phyloP scores from a whole-genome alignment of 2,329 filamentous ascomycete species.

The Penicillium freii region DNA sequence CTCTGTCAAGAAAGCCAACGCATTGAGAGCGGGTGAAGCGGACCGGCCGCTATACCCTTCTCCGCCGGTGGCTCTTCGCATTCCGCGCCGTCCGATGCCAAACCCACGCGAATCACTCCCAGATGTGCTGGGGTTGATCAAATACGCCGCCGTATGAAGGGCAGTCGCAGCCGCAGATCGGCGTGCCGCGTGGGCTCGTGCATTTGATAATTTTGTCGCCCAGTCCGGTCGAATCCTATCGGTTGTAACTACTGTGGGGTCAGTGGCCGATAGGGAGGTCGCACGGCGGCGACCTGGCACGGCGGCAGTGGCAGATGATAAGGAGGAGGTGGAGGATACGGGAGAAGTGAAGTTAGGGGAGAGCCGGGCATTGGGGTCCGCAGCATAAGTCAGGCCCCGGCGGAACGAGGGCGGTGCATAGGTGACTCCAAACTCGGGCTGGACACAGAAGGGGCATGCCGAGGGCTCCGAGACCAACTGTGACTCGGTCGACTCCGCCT shows the following conservation, averaged over 20 bases:
- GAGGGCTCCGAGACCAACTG: constrained; percentile 87
- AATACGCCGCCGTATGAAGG: constrained; percentile 88
- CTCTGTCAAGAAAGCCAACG: constrained; percentile 49
- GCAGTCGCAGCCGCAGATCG: constrained; percentile 91
- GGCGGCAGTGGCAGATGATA: constrained; percentile 58
- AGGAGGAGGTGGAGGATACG: constrained; percentile 81
- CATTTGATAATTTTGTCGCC: constrained; percentile 82
- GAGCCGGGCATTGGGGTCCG: constrained; percentile 50
- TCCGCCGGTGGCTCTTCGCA: constrained; percentile 39
- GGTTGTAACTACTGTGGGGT: constrained; percentile 84
- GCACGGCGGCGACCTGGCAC: constrained; percentile 54
- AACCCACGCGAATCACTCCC: constrained; percentile 52
- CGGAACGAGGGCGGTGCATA: constrained; percentile 88
- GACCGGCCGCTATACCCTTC: constrained; percentile 36
- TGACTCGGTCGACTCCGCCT: constrained; percentile 48
- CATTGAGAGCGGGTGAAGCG: constrained; percentile 44
- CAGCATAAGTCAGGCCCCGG: constrained; percentile 71
- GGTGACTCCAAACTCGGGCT: constrained; percentile 93
- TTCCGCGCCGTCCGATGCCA: constrained; percentile 55
- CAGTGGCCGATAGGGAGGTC: constrained; percentile 74
- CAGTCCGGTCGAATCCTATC: constrained; percentile 92
- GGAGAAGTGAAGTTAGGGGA: constrained; percentile 62
- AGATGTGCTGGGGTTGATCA: constrained; percentile 63
- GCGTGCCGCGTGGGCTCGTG: constrained; percentile 78
- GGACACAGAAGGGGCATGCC: constrained; percentile 90